Percentiles rank a stretch among this genome's conserved stretches.
Conservation (phyloP, 2,329 filamentous ascomycete species). For the Sphaerostilbella broomeana region DNA sequence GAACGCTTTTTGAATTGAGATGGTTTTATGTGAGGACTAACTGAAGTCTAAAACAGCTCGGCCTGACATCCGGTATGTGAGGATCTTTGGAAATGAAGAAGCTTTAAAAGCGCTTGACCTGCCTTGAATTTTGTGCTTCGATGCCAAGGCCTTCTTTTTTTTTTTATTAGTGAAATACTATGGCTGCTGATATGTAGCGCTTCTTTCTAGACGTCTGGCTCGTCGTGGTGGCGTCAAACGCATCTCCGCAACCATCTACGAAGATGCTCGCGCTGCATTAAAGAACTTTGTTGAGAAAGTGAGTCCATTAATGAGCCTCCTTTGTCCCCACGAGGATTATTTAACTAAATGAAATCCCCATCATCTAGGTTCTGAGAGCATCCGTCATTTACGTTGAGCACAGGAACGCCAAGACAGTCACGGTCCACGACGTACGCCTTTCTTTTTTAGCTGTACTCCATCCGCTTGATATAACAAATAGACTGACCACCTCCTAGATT, state of each 20-base stretch:
- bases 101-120: too few relatives aligned
- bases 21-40: too few relatives aligned
- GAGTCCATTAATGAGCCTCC: too few relatives aligned
- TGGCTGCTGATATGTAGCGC: conserved; percentile 8
- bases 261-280: conserved; percentile 49
- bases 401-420: conserved; percentile 54
- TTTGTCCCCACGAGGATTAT: neutral
- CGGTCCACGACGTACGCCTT: conserved; percentile 47
- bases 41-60: too few relatives aligned
- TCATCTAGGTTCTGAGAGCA: conserved; percentile 44
- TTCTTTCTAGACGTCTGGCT: conserved; percentile 53
- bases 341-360: neutral
- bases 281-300: conserved; percentile 44
- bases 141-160: too few relatives aligned
- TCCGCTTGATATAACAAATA: neutral
- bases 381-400: conserved; percentile 48
- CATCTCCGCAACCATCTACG: conserved; percentile 59
- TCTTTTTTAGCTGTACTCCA: conserved; percentile 8
- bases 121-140: too few relatives aligned
- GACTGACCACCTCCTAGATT: conserved; percentile 21
- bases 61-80: conserved; percentile 44
- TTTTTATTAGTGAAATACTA: neutral
- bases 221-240: conserved; percentile 72
- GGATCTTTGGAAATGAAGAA: too few relatives aligned
- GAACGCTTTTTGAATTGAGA: too few relatives aligned